Evolutionary conservation across 495 filamentous ascomycete species (phyloP), one percentile per base, ranked within the genome.

Genomic region (Geopyxis carbonaria): DNA sequence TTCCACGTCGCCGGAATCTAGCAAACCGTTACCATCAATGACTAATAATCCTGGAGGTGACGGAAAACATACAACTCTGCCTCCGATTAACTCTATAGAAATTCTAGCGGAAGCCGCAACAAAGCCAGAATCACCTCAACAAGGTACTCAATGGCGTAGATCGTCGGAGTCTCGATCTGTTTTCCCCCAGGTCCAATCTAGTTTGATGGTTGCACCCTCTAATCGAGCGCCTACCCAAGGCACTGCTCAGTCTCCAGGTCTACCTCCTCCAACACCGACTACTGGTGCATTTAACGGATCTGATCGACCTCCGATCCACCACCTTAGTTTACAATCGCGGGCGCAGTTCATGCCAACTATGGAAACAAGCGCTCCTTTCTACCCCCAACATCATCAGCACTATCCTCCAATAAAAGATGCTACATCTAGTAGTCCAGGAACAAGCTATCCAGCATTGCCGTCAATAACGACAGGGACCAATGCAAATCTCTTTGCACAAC

Each of bases 21-120:
- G 47, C 21, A 51, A 47, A 13, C 32, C 40, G 13, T 43, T 55
- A 10, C 46, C 46, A 16, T 51, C 52, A 20, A 55, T 51, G 40
- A 33, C 28, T 34, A 36, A 21, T 38, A 34, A 23, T n/a, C 39
- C 43, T 31, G 48, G 48, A 24, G 32, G 29, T 15, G 46, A 55
- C 19, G 51, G 43, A 31, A 46, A 43, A 15, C 46, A 55, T 27
- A 50, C 47, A 3, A 55, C 51, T 8, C 42, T 55, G 21, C 51
- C 51, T 20, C 43, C 51, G 10, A 42, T 55, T 13, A 46, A 47
- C 28, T 55, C 51, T 10, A 55, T 55, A 14, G 52, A 55, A 24
- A 46, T 55, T 37, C 44, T 56, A 39, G 52, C 52, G 18, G 52
- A 56, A 20, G 39, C 51, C 33, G 52, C 52, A 19, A 47, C 50